Percentiles rank a stretch among this genome's conserved stretches.
Evolutionary conservation across 495 filamentous ascomycete species (phyloP).

Genomic region (Aspergillus steynii): DNA sequence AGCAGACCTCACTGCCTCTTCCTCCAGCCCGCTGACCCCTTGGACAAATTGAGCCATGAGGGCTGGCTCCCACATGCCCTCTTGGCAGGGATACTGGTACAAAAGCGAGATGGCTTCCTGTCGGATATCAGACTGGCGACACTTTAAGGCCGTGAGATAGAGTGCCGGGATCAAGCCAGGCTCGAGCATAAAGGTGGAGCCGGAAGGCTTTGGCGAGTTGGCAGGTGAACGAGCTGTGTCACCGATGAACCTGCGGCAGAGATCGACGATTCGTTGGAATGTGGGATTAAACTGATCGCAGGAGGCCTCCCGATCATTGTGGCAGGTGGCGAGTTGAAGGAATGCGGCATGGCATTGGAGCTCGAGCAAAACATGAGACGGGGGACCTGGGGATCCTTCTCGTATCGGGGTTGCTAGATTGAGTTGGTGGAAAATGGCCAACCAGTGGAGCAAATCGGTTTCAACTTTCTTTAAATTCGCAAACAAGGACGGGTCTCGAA

Average conservation of each 20-base stretch:
- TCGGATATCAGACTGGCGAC: background rate
- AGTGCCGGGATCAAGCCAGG: background rate
- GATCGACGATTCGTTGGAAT: background rate
- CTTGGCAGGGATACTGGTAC: background rate
- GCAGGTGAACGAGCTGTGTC: background rate
- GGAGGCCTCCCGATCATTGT: background rate
- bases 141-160: background rate
- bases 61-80: background rate
- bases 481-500: background rate
- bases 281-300: background rate
- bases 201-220: too few species aligned
- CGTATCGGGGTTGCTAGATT: too few species aligned
- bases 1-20: background rate
- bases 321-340: background rate
- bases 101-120: background rate
- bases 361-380: background rate
- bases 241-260: background rate
- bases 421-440: background rate
- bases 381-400: too few species aligned
- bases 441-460: background rate
- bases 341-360: background rate
- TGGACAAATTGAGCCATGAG: background rate
- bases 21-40: background rate
- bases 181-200: background rate
- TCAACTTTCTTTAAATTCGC: background rate